phyloP scores from a whole-genome alignment of 768 basidiomycete genomes.

The Kwoniella newhampshirensis region DNA sequence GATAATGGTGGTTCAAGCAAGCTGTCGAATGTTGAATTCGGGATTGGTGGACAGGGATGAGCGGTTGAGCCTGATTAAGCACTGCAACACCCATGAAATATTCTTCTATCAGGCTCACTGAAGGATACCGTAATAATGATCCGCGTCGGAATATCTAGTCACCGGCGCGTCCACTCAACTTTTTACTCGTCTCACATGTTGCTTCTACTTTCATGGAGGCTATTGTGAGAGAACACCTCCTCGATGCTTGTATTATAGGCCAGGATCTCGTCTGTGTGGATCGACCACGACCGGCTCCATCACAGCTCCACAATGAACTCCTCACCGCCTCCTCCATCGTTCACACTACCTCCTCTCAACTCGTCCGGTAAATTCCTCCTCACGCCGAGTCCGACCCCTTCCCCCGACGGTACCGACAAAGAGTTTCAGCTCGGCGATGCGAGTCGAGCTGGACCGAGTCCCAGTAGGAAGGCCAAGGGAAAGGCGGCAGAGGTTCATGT shows the following conservation, averaged over 20 bases:
- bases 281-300: background rate
- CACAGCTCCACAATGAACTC: conserved; percentile 43
- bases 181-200: background rate
- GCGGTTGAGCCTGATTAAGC: conserved; percentile 15
- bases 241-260: no score
- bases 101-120: background rate
- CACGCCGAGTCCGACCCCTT: conserved; percentile 37
- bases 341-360: conserved; percentile 40
- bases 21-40: conserved; percentile 1
- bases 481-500: conserved; percentile 15
- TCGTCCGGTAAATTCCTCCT: conserved; percentile 32
- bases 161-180: conserved; percentile 8
- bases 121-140: background rate
- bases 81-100: background rate
- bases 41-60: conserved; percentile 9
- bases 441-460: background rate
- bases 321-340: conserved; percentile 42
- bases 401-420: conserved; percentile 15
- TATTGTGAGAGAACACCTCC: no score
- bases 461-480: conserved; percentile 21
- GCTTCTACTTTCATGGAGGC: background rate
- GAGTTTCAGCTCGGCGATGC: conserved; percentile 1
- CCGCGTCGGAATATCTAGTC: conserved; percentile 4
- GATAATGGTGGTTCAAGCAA: background rate
- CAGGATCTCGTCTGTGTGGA: background rate